Evolutionary conservation across 345 rosid genomes (phyloP), one percentile per base, ranked within the genome.

Genomic region (Arabidopsis arenosa): DNA sequence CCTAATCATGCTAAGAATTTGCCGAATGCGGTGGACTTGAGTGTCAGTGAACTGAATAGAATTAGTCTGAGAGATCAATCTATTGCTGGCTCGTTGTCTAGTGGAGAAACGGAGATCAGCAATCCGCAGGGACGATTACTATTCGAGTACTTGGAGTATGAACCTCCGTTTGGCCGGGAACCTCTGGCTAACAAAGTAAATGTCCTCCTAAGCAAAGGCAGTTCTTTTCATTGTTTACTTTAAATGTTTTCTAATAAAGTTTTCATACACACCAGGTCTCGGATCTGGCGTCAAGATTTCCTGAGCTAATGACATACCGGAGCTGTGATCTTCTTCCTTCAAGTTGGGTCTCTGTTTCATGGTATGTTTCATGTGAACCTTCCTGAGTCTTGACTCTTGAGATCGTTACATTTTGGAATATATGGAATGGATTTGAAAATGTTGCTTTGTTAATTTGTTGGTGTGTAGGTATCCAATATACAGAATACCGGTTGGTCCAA

Each of bases 321-420:
- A 95, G 99, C 75, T 89, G 91, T 63, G 98, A 95, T 78, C 85
- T 95, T 23, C 83, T 84, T 23, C 84, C 93, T 43, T 82, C 91
- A 21, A 95, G 99, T 82, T 95, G 99, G 99, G 74, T 95, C 41
- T 93, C 97, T 52, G 93, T 95, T 49, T 97, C 99, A 43, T 95
- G 99, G 99, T 95, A 83, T 60, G 40, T n/a, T 37, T 68, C 13
- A 6, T 7, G 36, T 18, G 5, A 37, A 66, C 48, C 17, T 23
- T 72, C 72, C 51, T 8, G 7, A 28, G 4, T 28, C 4, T 28
- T 11, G 51, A 23, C 37, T 55, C 33, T 8, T 28, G 41, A 17
- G 48, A 63, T 32, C 5, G 13, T 39, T 15, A 3, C 9, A 28
- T 17, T 47, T 35, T 54, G 13, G 13, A 49, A 55, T 54, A n/a